A percentile compares a stretch with the other conserved stretches of the same genome.
Evolutionary conservation across 2,329 filamentous ascomycete genomes (phyloP).

Genomic region (Elsinoe australis): DNA sequence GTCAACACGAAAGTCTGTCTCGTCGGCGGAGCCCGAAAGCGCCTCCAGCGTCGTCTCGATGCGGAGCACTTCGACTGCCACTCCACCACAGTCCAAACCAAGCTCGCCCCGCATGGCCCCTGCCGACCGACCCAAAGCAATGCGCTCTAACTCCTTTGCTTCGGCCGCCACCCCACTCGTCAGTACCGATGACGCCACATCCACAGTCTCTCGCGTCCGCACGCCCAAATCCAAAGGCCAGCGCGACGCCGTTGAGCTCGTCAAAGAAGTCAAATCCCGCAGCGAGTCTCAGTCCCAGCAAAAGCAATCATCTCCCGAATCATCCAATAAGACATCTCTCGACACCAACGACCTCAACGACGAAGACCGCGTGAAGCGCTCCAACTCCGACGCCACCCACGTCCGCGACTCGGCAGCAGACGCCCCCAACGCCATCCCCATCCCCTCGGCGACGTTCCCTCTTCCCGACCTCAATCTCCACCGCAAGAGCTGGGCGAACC

Average conservation of each 20-base stretch:
- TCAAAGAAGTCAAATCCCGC: conserved; percentile 27
- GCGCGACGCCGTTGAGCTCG: conserved; percentile 45
- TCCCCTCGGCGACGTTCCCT: conserved; percentile 1
- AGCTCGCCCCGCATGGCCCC: conserved; percentile 16
- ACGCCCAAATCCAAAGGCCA: conserved; percentile 48
- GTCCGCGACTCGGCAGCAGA: neutral
- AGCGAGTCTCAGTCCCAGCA: conserved; percentile 3
- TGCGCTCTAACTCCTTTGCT: conserved; percentile 57
- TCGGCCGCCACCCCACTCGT: conserved; percentile 57
- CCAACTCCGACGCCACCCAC: neutral
- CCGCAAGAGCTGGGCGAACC: conserved; percentile 8
- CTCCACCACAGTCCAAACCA: conserved; percentile 11
- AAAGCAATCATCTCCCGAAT: neutral
- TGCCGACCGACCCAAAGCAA: conserved; percentile 44
- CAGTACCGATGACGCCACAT: conserved; percentile 56
- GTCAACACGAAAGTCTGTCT: conserved; percentile 19
- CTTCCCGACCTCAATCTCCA: neutral
- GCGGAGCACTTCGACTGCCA: neutral
- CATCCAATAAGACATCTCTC: neutral
- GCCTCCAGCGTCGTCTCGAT: conserved; percentile 19
- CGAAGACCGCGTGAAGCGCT: neutral
- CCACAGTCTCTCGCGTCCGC: conserved; percentile 44
- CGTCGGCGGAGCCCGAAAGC: conserved; percentile 25
- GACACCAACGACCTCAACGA: neutral
- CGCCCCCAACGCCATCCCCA: neutral